Base-by-base conservation (phyloP, 768 basidiomycete genomes). In the Inosperma sp. region DNA sequence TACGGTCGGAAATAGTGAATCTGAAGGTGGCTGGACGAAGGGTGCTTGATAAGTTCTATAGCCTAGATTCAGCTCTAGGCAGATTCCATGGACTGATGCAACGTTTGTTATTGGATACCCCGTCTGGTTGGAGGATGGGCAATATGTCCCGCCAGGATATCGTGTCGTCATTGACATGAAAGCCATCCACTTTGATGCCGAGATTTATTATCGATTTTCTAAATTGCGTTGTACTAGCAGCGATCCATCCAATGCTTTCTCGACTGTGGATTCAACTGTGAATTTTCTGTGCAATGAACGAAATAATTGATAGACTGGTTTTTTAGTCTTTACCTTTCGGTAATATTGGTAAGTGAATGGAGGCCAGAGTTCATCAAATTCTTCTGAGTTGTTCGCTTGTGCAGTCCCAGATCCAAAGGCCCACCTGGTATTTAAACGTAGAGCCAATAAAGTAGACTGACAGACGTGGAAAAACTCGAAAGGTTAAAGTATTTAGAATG, bases 281-380 rank as follows among this genome's bases (percentile, higher is more conserved):
- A 22, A 68, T 59, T 50, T 55, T 57, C 33, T 12, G 35, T 44
- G 36, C 16, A n/a, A 34, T 51, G 44, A 51, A 46, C 31, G 26
- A 9, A 48, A 48, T 17, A 22, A 39, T 37, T 25, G 37, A 45
- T n/a, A n/a, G n/a, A n/a, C n/a, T 13, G 39, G 27, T 48, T 29
- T 39, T 49, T 16, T 42, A 73, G 70, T 70, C 65, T 52, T 62
- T 72, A 36, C 68, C 68, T n/a, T 73, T 71, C 56, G 67, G 71
- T n/a, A n/a, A n/a, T 55, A 67, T 66, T 52, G 70, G 70, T 70
- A 55, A 44, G 54, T 16, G 37, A 9, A 47, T 34, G 44, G 26
- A 26, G 8, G 19, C 29, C 9, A 34, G 23, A 39, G 47, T 13
- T 25, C 21, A 9, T 12, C 46, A 23, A 48, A 17, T 25, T 35